phyloP scores from a whole-genome alignment of 768 basidiomycete genomes.

The Pulveroboletus sp. region DNA sequence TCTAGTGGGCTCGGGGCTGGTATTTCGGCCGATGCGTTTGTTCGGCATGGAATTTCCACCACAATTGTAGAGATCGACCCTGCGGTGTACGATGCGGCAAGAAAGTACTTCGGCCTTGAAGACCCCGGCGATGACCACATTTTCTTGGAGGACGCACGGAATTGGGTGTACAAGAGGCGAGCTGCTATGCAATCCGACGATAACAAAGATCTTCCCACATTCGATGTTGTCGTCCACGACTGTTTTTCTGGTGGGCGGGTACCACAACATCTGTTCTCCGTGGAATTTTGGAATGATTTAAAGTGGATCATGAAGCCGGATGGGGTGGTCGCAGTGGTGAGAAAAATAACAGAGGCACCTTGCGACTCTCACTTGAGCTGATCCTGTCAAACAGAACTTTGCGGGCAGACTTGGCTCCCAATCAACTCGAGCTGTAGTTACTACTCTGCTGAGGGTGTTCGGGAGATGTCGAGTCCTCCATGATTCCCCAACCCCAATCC shows the following conservation, averaged over 20 bases:
- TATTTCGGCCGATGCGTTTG: conserved; percentile 71
- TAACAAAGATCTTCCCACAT: conserved; percentile 24
- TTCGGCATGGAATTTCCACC: conserved; percentile 60
- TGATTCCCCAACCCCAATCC: conserved; percentile 48
- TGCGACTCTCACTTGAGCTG: neutral
- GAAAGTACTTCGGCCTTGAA: conserved; percentile 73
- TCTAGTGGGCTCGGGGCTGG: conserved; percentile 85
- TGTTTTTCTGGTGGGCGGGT: conserved; percentile 94
- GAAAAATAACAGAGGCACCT: conserved; percentile 26
- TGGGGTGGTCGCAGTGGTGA: conserved; percentile 77
- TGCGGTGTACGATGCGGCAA: conserved; percentile 80
- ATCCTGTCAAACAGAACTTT: conserved; percentile 57
- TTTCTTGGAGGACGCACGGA: conserved; percentile 73
- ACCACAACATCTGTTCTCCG: conserved; percentile 77
- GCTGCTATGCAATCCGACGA: conserved; percentile 22
- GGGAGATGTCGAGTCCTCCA: conserved; percentile 79
- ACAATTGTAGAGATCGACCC: conserved; percentile 94
- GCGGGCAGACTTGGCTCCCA: conserved; percentile 65
- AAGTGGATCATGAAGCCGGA: conserved; percentile 58
- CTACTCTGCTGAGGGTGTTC: conserved; percentile 70
- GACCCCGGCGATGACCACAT: conserved; percentile 55
- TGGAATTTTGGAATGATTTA: conserved; percentile 78
- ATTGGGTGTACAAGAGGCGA: conserved; percentile 52
- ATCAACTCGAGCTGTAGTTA: conserved; percentile 59
- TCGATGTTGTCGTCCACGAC: conserved; percentile 81